phyloP scores from a whole-genome alignment of 257 asterid species.

The Voacanga thouarsii region DNA sequence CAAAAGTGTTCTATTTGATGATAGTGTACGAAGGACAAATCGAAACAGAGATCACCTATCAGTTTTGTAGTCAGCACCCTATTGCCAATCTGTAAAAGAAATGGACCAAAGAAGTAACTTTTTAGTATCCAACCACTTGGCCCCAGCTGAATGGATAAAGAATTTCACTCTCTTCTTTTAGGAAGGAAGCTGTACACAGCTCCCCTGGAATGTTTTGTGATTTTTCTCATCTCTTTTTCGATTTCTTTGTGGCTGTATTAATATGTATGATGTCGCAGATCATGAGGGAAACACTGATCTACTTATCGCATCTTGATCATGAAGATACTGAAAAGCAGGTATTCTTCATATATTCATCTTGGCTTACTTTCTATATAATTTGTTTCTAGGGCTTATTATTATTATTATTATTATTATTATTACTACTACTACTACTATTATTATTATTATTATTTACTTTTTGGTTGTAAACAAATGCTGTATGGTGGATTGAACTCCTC shows the following conservation, averaged over 20 bases:
- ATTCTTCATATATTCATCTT: slow-evolving; percentile 7
- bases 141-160: not conserved
- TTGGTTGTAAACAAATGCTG: no score
- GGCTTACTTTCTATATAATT: not conserved
- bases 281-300: slow-evolving; percentile 97
- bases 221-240: slow-evolving; percentile 12
- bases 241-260: not conserved
- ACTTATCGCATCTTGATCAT: slow-evolving; percentile 96
- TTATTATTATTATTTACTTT: no score
- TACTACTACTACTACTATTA: no score
- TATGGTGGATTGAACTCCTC: not conserved
- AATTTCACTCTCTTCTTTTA: not conserved
- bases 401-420: no score
- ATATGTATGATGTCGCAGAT: slow-evolving; percentile 45
- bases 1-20: not conserved
- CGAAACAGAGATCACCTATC: not conserved
- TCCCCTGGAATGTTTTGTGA: slow-evolving; percentile 3
- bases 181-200: not conserved
- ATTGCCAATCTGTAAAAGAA: not conserved
- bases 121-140: not conserved
- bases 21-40: not conserved
- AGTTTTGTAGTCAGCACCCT: not conserved
- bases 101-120: not conserved
- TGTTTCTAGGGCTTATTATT: not conserved
- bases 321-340: slow-evolving; percentile 99